phyloP scores from a whole-genome alignment of 306 rosid species.

The Boehmeria nivea region DNA sequence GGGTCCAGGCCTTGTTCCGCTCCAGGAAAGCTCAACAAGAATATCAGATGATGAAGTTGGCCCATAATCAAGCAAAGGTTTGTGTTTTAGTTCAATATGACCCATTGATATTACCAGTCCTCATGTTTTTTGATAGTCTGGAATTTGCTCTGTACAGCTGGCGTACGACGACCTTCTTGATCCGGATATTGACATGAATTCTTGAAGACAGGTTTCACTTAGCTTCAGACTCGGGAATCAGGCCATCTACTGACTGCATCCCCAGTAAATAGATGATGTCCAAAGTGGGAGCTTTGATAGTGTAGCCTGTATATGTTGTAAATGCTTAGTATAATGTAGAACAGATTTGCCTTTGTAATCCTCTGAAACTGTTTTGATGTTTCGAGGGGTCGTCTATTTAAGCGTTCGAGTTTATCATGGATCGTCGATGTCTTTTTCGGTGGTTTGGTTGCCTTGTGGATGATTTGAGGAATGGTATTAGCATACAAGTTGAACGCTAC shows the following conservation, averaged over 20 bases:
- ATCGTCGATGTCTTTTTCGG: conserved; percentile 13
- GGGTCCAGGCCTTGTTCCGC: conserved; percentile 89
- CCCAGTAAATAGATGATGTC: conserved; percentile 18
- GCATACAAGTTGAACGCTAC: conserved; percentile 1
- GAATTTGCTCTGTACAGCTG: conserved; percentile 48
- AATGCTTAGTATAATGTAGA: conserved; percentile 27
- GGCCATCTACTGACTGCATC: conserved; percentile 9
- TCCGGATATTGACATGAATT: conserved; percentile 45
- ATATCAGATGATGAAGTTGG: conserved; percentile 79
- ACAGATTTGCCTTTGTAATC: conserved; percentile 19
- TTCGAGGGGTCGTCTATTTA: conserved; percentile 23
- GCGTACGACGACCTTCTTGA: conserved; percentile 52
- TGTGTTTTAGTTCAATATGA: neutral
- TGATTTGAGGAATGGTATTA: neutral
- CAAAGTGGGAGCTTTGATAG: conserved; percentile 21
- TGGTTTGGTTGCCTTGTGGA: too few relatives aligned
- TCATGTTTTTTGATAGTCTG: neutral
- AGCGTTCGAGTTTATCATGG: conserved; percentile 1
- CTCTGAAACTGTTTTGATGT: conserved; percentile 24
- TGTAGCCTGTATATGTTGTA: conserved; percentile 48
- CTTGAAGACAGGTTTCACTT: conserved; percentile 20
- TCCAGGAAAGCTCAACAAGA: conserved; percentile 89
- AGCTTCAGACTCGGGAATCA: conserved; percentile 12
- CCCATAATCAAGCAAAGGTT: conserved; percentile 66
- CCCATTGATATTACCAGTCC: too few relatives aligned